Evolutionary conservation across 495 filamentous ascomycete genomes (phyloP), one percentile per base, ranked within the genome.

Genomic region (Aspergillus homomorphus): DNA sequence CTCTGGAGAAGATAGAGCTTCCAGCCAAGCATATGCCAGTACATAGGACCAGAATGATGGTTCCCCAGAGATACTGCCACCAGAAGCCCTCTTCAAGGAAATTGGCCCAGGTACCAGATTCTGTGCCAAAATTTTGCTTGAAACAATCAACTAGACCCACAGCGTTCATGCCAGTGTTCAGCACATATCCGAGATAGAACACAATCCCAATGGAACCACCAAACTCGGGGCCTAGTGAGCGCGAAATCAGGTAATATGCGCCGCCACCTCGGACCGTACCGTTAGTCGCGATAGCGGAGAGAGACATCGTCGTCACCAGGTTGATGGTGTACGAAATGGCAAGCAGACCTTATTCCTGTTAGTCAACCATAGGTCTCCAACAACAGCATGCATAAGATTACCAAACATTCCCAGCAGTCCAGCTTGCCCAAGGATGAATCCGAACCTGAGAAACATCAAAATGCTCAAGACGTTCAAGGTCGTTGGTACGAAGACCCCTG

Each of bases 131-230:
- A 59, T 94, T 93, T 56, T 91, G 79, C 53, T 81, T 85, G 44
- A 96, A 73, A 62, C 90, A 94, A 68, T 94, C 89, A 58, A 96
- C 82, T 56, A 96, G 78, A 71, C 91, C 91, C 26, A 94, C 89
- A 14, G 92, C 86, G 65, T 96, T 96, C 81, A 96, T 87, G 16
- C 88, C 89, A 2, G 91, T 93, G 68, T 94, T 95, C 67, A 96
- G 82, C 1, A 89, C 87, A 60, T 87, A 87, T 16, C 91, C 90
- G 16, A 95, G 74, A 66, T 93, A 96, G 68, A 95, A 93, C 9
- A 96, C 85, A n/a, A 95, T 73, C 3, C 91, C 91, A 51, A 96
- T 96, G 4, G 88, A 90, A n/a, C 91, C 91, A 28, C 91, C 91
- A 67, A 96, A 96, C 62, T 96, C 91, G 14, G 91, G 91, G 4